Evolutionary conservation across 208 protist genomes (phyloP).

Genomic region (Acanthamoeba quina): DNA sequence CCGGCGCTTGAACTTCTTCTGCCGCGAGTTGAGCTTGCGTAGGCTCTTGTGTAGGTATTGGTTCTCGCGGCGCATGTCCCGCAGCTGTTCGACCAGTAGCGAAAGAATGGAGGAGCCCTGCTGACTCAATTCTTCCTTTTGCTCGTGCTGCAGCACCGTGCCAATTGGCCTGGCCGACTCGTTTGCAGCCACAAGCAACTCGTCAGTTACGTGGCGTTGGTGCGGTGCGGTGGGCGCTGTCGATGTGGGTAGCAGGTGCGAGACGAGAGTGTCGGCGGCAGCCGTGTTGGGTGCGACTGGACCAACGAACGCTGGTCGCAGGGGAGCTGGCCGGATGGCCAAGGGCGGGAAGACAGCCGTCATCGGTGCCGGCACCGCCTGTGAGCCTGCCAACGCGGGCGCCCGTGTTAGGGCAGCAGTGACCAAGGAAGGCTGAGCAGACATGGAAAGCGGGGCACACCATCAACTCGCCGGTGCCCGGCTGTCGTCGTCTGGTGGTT

Average conservation of each 20-base stretch:
- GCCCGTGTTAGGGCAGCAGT: too few relatives aligned
- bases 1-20: constrained; percentile 21
- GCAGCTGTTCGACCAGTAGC: background rate
- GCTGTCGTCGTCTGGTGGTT: background rate
- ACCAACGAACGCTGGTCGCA: background rate
- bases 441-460: background rate
- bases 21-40: background rate
- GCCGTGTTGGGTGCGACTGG: background rate
- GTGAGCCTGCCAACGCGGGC: background rate
- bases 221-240: background rate
- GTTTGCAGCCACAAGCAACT: too few relatives aligned
- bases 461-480: background rate
- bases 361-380: background rate
- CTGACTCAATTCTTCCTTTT: too few relatives aligned
- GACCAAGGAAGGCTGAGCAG: background rate
- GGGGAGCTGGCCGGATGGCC: background rate
- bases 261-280: too few relatives aligned
- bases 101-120: background rate
- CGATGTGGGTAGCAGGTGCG: background rate
- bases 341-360: background rate
- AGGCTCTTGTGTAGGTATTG: background rate
- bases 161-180: too few relatives aligned
- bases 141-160: background rate
- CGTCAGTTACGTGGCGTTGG: background rate
- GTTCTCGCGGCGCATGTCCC: background rate